Percentiles rank a stretch among this genome's conserved stretches.
These are phyloP conservation scores for Ogataea philodendri DNA, from an alignment of 805 yeast genomes.

Conservation along the genomic window DNA sequence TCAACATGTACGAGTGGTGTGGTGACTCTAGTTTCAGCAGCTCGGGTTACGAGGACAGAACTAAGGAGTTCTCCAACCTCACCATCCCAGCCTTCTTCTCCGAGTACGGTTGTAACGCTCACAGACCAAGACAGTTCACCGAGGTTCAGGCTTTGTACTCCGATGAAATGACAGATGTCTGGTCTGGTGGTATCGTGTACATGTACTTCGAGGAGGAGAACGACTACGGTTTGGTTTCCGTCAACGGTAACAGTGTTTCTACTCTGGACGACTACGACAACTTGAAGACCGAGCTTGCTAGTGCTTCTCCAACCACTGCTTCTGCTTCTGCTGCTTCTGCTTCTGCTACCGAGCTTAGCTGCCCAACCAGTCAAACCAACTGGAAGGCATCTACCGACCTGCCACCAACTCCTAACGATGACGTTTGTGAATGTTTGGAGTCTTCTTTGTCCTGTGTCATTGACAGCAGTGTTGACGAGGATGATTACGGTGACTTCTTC, in stretches of 20 bases:
- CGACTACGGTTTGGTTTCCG: slow-evolving; percentile 73
- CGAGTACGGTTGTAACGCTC: slow-evolving; percentile 83
- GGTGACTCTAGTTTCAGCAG: slow-evolving; percentile 55
- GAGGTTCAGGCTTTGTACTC: slow-evolving; percentile 70
- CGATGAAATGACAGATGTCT: slow-evolving; percentile 76
- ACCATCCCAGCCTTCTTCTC: slow-evolving; percentile 83
- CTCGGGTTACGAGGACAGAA: slow-evolving; percentile 72
- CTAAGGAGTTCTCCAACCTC: slow-evolving; percentile 68
- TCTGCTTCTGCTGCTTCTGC: slow-evolving; percentile 36
- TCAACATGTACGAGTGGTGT: slow-evolving; percentile 89
- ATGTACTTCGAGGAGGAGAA: slow-evolving; percentile 87
- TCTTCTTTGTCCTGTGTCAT: slow-evolving; percentile 59
- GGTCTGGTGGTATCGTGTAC: slow-evolving; percentile 94
- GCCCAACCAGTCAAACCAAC: slow-evolving; percentile 50
- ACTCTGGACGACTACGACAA: slow-evolving; percentile 61
- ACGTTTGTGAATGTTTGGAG: slow-evolving; percentile 61
- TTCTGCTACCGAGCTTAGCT: slow-evolving; percentile 36
- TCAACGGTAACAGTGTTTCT: slow-evolving; percentile 45
- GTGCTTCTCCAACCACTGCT: slow-evolving; percentile 50
- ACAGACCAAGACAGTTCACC: slow-evolving; percentile 70
- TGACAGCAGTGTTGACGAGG: slow-evolving; percentile 43
- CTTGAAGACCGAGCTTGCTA: slow-evolving; percentile 53
- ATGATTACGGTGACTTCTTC: slow-evolving; percentile 62
- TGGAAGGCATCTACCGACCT: slow-evolving; percentile 69
- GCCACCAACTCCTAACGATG: slow-evolving; percentile 76